Evolutionary conservation across 306 rosid species (phyloP).

Genomic region (Astragalus membranaceus): DNA sequence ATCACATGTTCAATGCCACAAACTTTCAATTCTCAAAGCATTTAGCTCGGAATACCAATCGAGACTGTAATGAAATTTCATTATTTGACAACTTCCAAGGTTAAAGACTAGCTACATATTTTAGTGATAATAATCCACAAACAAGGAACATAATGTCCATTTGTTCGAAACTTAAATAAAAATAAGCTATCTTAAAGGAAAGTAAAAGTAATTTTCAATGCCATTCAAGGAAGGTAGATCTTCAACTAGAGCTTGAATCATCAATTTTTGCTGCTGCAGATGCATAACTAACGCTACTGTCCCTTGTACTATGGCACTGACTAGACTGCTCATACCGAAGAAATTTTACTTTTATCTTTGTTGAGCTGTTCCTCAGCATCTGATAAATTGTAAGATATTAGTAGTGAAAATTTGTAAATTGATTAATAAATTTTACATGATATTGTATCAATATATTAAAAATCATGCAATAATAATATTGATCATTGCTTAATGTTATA

Average conservation of each 20-base stretch:
- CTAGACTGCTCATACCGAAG: slow-evolving; percentile 92
- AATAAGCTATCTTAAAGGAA: slow-evolving; percentile 22
- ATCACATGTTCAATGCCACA: neutral
- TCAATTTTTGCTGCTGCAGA: slow-evolving; percentile 87
- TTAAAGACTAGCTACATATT: slow-evolving; percentile 1
- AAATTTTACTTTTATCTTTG: slow-evolving; percentile 64
- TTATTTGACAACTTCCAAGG: slow-evolving; percentile 18
- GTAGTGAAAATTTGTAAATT: no score
- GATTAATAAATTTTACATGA: no score
- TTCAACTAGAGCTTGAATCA: slow-evolving; percentile 44
- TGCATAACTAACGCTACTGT: slow-evolving; percentile 97
- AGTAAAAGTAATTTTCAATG: slow-evolving; percentile 21
- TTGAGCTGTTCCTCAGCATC: slow-evolving; percentile 73
- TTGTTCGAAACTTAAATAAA: slow-evolving; percentile 10
- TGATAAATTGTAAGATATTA: slow-evolving; percentile 33
- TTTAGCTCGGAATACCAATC: neutral
- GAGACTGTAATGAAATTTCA: neutral
- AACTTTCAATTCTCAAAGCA: neutral
- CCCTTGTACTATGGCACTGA: slow-evolving; percentile 70
- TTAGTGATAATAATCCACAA: slow-evolving; percentile 24
- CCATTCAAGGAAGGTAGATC: slow-evolving; percentile 1
- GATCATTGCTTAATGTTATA: neutral
- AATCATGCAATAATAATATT: no score
- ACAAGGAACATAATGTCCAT: slow-evolving; percentile 12
- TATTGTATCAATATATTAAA: no score